Conservation (phyloP, 305 asterid genomes). For the Salvia sclarea region DNA sequence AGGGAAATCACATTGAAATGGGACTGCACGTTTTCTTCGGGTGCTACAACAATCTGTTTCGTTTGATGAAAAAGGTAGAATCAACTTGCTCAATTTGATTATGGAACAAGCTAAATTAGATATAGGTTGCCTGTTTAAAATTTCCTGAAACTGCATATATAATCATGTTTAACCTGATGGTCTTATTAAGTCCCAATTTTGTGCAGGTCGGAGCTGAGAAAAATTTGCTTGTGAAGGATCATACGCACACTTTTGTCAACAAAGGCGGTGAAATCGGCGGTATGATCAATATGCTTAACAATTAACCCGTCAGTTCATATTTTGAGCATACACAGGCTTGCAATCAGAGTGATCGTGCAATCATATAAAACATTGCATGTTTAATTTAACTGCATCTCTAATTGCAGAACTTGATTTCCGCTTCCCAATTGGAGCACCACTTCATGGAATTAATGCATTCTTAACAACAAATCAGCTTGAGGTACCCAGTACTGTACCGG, state of each 20-base stretch:
- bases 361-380: conserved; percentile 16
- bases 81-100: conserved; percentile 28
- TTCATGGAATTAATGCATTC: conserved; percentile 92
- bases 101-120: conserved; percentile 15
- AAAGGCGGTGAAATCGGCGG: conserved; percentile 97
- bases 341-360: conserved; percentile 18
- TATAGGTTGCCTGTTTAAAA: not conserved
- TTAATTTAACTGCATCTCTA: conserved; percentile 31
- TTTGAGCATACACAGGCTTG: conserved; percentile 12
- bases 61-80: conserved; percentile 91
- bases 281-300: conserved; percentile 42
- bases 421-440: conserved; percentile 86
- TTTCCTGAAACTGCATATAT: not conserved
- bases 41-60: conserved; percentile 95
- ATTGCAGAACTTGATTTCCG: conserved; percentile 98
- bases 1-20: conserved; percentile 96
- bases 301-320: conserved; percentile 2
- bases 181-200: conserved; percentile 24
- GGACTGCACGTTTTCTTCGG: conserved; percentile 99
- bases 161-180: not conserved
- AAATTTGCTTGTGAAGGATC: conserved; percentile 93
- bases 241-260: conserved; percentile 95
- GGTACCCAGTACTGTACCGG: conserved; percentile 47
- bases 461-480: conserved; percentile 92
- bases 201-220: conserved; percentile 88